A percentile compares a stretch with the other conserved stretches of the same genome.
phyloP scores from a whole-genome alignment of 2,329 filamentous ascomycete genomes.

The Aspergillus ustus region DNA sequence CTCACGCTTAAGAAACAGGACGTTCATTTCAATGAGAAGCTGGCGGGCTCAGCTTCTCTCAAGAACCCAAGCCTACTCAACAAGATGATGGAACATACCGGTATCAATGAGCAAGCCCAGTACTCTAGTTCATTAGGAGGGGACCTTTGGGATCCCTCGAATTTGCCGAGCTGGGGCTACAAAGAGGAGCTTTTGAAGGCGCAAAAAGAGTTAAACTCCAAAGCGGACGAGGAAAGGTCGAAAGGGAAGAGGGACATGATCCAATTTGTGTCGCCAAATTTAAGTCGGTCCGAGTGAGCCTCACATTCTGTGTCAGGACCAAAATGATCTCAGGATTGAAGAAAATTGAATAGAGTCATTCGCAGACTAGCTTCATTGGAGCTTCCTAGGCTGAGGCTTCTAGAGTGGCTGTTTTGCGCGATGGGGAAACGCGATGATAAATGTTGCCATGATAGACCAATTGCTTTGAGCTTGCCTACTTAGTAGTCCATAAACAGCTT shows the following conservation, averaged over 20 bases:
- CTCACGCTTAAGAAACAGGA: conserved; percentile 65
- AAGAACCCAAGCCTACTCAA: conserved; percentile 63
- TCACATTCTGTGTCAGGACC: conserved; percentile 4
- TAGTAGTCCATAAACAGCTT: not conserved
- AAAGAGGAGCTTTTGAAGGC: conserved; percentile 51
- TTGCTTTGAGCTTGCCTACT: not conserved
- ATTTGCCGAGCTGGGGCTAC: conserved; percentile 49
- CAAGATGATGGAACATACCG: conserved; percentile 63
- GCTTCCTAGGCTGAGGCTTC: not conserved
- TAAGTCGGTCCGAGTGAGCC: conserved; percentile 10
- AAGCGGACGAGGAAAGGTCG: conserved; percentile 40
- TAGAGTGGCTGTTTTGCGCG: not conserved
- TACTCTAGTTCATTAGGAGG: conserved; percentile 56
- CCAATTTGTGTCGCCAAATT: conserved; percentile 43
- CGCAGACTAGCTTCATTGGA: not conserved
- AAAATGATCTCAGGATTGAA: conserved; percentile 11
- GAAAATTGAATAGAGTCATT: conserved; percentile 1
- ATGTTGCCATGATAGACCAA: not conserved
- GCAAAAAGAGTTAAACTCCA: conserved; percentile 45
- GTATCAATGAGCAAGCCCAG: conserved; percentile 57
- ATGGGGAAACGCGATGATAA: not conserved
- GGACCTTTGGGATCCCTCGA: conserved; percentile 46
- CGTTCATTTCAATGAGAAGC: conserved; percentile 66
- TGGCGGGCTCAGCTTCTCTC: conserved; percentile 61
- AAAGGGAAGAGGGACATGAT: conserved; percentile 42